Evolutionary conservation across 2,329 filamentous ascomycete species (phyloP).

Genomic region (Neoarthrinium moseri): DNA sequence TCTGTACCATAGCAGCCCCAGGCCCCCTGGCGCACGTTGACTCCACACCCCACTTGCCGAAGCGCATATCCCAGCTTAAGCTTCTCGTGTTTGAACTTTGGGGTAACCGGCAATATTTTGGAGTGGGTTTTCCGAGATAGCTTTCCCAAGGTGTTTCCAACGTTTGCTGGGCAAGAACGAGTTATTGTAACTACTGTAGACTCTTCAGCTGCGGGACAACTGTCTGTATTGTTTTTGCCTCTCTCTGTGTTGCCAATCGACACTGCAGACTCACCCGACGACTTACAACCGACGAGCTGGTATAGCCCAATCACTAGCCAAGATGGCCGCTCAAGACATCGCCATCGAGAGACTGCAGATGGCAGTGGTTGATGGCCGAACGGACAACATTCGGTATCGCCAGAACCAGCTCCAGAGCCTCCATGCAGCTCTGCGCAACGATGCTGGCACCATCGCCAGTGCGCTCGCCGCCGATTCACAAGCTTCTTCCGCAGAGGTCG

Average conservation of each 20-base stretch:
- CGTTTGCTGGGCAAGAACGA: too few species aligned
- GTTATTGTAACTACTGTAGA: too few species aligned
- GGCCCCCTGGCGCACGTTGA: too few species aligned
- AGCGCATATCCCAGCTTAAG: conserved; percentile 3
- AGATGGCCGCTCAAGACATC: conserved; percentile 11
- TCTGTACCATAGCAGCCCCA: too few species aligned
- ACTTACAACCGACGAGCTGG: too few species aligned
- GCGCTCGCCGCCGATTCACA: conserved; percentile 30
- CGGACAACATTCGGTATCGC: conserved; percentile 34
- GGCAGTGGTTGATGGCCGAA: conserved; percentile 35
- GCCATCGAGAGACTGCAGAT: conserved; percentile 28
- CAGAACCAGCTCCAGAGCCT: conserved; percentile 36
- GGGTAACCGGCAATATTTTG: background rate
- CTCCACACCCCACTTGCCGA: conserved; percentile 9
- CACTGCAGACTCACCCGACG: too few species aligned
- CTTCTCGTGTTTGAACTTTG: background rate
- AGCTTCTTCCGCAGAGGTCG: conserved; percentile 29
- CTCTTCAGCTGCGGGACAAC: background rate
- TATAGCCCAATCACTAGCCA: too few species aligned
- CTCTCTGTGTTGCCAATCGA: background rate
- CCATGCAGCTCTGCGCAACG: conserved; percentile 28
- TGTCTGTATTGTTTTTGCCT: background rate
- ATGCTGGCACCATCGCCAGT: conserved; percentile 25
- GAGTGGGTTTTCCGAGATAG: background rate
- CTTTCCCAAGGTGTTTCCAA: too few species aligned